phyloP scores from a whole-genome alignment of 2,329 filamentous ascomycete genomes.

The Colletotrichum paranaense region DNA sequence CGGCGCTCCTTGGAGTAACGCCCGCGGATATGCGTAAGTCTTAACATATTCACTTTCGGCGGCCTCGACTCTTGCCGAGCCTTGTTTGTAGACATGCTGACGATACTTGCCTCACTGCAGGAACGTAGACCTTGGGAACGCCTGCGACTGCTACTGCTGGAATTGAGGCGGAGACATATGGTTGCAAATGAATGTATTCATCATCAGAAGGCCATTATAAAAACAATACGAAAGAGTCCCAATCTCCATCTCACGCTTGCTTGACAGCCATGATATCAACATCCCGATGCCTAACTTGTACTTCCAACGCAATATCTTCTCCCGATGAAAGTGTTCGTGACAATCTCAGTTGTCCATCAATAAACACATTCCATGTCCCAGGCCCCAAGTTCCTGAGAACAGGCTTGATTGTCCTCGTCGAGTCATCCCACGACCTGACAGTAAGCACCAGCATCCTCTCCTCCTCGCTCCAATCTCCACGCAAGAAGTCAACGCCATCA shows the following conservation, averaged over 20 bases:
- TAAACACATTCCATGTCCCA: neutral
- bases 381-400: neutral
- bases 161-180: too few species aligned
- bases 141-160: neutral
- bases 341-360: neutral
- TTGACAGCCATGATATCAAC: neutral
- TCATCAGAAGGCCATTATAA: too few species aligned
- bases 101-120: neutral
- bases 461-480: neutral
- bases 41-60: too few species aligned
- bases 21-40: neutral
- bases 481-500: constrained; percentile 6
- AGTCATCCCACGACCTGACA: constrained; percentile 1
- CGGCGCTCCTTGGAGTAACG: neutral
- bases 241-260: neutral
- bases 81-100: neutral
- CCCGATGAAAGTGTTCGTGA: neutral
- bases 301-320: neutral
- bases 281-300: neutral
- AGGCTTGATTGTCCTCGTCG: neutral
- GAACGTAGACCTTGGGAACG: neutral
- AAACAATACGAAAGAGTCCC: neutral
- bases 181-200: too few species aligned
- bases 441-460: neutral
- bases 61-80: neutral